A percentile compares a stretch with the other conserved stretches of the same genome.
These are phyloP conservation scores for Zoysia matrella DNA, from an alignment of 202 grass and related monocot genomes.

Conservation along the genomic window DNA sequence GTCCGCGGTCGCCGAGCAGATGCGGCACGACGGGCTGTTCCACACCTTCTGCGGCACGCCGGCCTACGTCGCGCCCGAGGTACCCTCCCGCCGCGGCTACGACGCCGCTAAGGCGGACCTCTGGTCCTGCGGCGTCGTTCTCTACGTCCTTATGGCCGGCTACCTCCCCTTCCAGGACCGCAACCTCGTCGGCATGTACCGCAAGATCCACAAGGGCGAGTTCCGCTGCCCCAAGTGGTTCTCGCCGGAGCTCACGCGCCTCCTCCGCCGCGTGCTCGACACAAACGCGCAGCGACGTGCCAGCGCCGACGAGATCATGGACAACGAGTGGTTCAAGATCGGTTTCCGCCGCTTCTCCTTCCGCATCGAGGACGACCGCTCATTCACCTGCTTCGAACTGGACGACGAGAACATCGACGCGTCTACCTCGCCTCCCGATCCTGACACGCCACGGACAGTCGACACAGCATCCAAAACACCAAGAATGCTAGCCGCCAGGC, in stretches of 20 bases:
- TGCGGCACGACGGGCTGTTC: constrained; percentile 75
- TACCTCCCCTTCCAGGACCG: constrained; percentile 83
- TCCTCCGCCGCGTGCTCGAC: constrained; percentile 67
- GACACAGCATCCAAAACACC: not conserved
- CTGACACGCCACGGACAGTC: constrained; percentile 40
- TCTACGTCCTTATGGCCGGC: constrained; percentile 77
- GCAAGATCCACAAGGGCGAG: constrained; percentile 74
- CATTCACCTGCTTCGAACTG: constrained; percentile 59
- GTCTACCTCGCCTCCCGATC: constrained; percentile 38
- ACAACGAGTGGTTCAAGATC: constrained; percentile 71
- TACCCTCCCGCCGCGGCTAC: constrained; percentile 66
- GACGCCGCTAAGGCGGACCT: constrained; percentile 74
- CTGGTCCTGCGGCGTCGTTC: constrained; percentile 92
- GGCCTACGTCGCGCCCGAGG: constrained; percentile 83
- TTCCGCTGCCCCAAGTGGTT: constrained; percentile 83
- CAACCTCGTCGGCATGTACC: constrained; percentile 72
- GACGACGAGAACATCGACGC: constrained; percentile 1
- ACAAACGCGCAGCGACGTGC: constrained; percentile 56
- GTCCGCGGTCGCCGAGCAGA: constrained; percentile 78
- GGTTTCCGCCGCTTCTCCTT: constrained; percentile 70
- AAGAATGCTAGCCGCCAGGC: not conserved
- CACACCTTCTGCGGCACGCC: constrained; percentile 97
- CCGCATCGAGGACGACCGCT: constrained; percentile 73
- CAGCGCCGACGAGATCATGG: constrained; percentile 65
- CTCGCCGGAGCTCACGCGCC: constrained; percentile 55